Evolutionary conservation across 768 basidiomycete genomes (phyloP), one percentile per base, ranked within the genome.

Genomic region (Boletales sp.): DNA sequence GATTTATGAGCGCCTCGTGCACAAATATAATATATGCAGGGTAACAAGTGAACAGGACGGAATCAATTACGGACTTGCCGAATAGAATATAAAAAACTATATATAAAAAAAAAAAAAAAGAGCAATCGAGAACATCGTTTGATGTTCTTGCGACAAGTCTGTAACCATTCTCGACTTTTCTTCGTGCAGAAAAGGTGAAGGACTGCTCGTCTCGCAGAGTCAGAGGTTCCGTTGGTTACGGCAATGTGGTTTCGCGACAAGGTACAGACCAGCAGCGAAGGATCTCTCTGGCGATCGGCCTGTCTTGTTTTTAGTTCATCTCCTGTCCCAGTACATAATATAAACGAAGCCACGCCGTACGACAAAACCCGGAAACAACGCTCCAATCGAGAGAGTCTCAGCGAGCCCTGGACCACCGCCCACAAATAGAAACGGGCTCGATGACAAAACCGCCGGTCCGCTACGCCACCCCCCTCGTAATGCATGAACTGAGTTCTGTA

Each of bases 1-100:
- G 55, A 49, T 56, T 61, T 60, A 57, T 54, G 37, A 47, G 54
- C 50, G 67, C 69, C 69, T 70, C 66, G 61, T 70, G 69, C 45
- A 48, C 29, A 63, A 55, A 60, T 57, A 61, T 51, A 55, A 58
- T 50, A 43, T 40, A 49, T 40, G 48, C 61, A 70, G 62, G 65
- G 64, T 69, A 61, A 50, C 40, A 37, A 50, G 42, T 45, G 46
- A 54, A 53, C 58, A 53, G 43, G 36, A 65, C 61, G 66, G 68
- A 36, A 48, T 55, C 62, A 62, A 68, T 66, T 55, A 49, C 61
- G 58, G 35, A 27, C 48, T 60, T 62, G 52, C 60, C 56, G 55
- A 54, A 51, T 54, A 48, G 53, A 55, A 57, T 27, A 27, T 27
- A 27, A 7, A 27, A 27, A 58, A 45, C 44, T n/a, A n/a, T n/a